Percentiles rank a stretch among this genome's conserved stretches.
These are phyloP conservation scores for Pythium vanterpoolii DNA, from an alignment of 352 stramenopile genomes.

Conservation along the genomic window DNA sequence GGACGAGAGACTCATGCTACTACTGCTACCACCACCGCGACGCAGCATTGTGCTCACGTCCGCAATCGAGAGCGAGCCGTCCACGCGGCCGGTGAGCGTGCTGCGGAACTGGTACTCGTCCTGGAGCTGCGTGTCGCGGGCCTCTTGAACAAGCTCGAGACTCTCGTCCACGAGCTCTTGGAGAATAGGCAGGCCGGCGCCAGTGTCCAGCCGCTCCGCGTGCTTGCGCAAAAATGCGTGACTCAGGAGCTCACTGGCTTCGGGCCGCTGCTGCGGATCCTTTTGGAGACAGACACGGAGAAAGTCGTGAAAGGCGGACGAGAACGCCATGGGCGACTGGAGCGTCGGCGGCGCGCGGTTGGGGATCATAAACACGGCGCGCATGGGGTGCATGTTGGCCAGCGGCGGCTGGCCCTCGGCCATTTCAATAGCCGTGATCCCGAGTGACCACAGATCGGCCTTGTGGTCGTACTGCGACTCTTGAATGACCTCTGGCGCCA, in stretches of 20 bases:
- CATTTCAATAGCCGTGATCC: constrained; percentile 90
- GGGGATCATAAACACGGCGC: constrained; percentile 99
- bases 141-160: constrained; percentile 55
- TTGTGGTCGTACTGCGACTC: constrained; percentile 84
- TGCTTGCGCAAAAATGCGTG: constrained; percentile 83
- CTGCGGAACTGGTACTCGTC: constrained; percentile 56
- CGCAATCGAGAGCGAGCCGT: constrained; percentile 59
- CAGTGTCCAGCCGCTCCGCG: constrained; percentile 37
- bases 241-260: constrained; percentile 74
- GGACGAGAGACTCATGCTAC: constrained; percentile 1
- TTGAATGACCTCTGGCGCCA: constrained; percentile 90
- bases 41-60: constrained; percentile 67
- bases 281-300: constrained; percentile 88
- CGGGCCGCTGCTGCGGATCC: constrained; percentile 78
- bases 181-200: constrained; percentile 34
- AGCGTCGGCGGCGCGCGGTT: constrained; percentile 89
- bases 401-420: constrained; percentile 89
- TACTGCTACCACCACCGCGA: not conserved
- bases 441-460: constrained; percentile 78
- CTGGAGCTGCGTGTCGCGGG: constrained; percentile 40
- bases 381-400: constrained; percentile 95
- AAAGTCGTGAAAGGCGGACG: constrained; percentile 84
- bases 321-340: constrained; percentile 60
- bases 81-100: constrained; percentile 42
- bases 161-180: constrained; percentile 73